A percentile compares a stretch with the other conserved stretches of the same genome.
phyloP scores from a whole-genome alignment of 164 flowering plant genomes.

The Vitis cinerea region DNA sequence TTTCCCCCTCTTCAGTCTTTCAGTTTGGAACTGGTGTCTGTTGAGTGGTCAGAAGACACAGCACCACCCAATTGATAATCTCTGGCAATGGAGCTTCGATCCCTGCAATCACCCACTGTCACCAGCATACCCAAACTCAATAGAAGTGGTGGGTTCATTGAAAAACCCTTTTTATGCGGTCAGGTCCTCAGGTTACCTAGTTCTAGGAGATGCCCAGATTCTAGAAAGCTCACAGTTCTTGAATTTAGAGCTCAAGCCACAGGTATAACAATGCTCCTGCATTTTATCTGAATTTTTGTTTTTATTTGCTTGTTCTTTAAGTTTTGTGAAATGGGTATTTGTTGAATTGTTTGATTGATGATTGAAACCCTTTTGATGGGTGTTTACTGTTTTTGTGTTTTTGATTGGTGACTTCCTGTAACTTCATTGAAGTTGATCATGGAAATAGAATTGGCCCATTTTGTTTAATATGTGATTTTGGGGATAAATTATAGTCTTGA shows the following conservation, averaged over 20 bases:
- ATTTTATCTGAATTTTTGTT: background rate
- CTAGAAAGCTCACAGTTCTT: slow-evolving; percentile 35
- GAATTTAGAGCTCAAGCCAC: slow-evolving; percentile 48
- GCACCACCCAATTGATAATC: no score
- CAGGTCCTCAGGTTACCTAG: slow-evolving; percentile 26
- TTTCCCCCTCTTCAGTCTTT: background rate
- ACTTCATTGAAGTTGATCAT: no score
- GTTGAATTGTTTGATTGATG: background rate
- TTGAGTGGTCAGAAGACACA: background rate
- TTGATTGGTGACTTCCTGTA: no score
- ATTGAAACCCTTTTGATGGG: background rate
- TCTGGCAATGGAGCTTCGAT: slow-evolving; percentile 39
- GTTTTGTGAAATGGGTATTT: background rate
- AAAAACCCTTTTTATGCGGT: slow-evolving; percentile 23
- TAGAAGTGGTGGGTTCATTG: slow-evolving; percentile 19
- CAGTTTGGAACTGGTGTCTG: background rate
- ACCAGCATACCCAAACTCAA: slow-evolving; percentile 16
- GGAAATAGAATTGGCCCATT: no score
- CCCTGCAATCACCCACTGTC: slow-evolving; percentile 27
- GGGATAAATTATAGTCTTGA: no score
- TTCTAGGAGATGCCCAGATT: slow-evolving; percentile 27
- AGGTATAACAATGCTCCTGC: slow-evolving; percentile 30
- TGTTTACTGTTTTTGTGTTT: no score
- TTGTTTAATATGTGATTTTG: no score
- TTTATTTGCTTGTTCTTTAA: background rate